A percentile compares a stretch with the other conserved stretches of the same genome.
These are phyloP conservation scores for Euphorbia tirucalli DNA, from an alignment of 345 rosid genomes.

Conservation along the genomic window DNA sequence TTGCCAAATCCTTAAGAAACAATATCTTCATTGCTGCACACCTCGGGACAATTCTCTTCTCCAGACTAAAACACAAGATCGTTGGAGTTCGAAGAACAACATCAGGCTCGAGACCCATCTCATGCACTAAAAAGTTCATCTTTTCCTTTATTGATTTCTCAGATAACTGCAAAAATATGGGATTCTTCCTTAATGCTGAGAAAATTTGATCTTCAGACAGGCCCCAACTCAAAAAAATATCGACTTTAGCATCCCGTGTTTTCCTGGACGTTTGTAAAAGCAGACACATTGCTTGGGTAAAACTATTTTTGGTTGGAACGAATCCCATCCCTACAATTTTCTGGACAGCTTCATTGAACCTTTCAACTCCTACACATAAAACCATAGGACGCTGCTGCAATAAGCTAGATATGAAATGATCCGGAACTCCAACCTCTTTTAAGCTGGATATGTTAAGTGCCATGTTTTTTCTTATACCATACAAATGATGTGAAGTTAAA, in stretches of 20 bases:
- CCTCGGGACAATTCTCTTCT: constrained; percentile 1
- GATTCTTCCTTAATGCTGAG: constrained; percentile 31
- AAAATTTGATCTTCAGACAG: constrained; percentile 22
- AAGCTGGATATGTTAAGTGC: too few relatives aligned
- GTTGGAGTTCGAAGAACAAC: background rate
- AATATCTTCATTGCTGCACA: background rate
- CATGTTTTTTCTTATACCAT: too few relatives aligned
- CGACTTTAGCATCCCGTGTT: constrained; percentile 17
- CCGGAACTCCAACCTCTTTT: too few relatives aligned
- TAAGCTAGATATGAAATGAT: too few relatives aligned
- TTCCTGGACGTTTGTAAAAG: constrained; percentile 7
- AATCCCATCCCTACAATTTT: constrained; percentile 33
- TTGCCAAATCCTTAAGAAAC: background rate
- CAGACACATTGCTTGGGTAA: constrained; percentile 27
- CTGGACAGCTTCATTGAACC: constrained; percentile 21
- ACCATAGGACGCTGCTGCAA: too few relatives aligned
- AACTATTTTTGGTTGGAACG: constrained; percentile 21
- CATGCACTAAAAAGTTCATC: background rate
- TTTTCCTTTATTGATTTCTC: background rate
- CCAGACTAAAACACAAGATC: background rate
- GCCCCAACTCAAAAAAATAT: constrained; percentile 26
- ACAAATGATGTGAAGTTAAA: too few relatives aligned
- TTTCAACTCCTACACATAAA: background rate
- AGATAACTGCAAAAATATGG: background rate
- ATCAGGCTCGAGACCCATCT: background rate